Base-by-base conservation (phyloP, 495 filamentous ascomycete species). In the Xanthoparmelia taractica region DNA sequence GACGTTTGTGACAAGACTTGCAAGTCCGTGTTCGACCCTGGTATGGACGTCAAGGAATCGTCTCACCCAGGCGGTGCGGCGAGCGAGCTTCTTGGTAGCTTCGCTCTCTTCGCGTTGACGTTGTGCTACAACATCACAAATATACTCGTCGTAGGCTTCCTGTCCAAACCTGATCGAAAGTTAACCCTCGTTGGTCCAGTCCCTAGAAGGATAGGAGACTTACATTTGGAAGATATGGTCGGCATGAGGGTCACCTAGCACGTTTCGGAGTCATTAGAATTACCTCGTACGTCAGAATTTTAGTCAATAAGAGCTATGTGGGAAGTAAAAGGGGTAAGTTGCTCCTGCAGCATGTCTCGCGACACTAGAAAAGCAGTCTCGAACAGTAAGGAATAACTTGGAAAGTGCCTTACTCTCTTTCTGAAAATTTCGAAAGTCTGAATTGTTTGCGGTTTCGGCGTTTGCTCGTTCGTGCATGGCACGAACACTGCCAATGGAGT, bases 401-500 rank as follows among this genome's bases (percentile, higher is more conserved):
- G n/a, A n/a, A n/a, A n/a, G n/a, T n/a, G n/a, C n/a, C n/a, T n/a
- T n/a, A n/a, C 48, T 52, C 25, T 50, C 47, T 12, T 52, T 31
- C 27, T 52, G 48, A 13, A 31, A 52, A 3, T 31, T 52, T 25
- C 25, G 2, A 25, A 52, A 52, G 13, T 29, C 48, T 29, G 48
- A 31, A 18, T 52, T 52, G 11, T 52, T n/a, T 48, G 58, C 40
- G 18, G 34, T 60, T 17, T 40, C 29, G 11, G 38, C 40, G 29
- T 60, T 47, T 23, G 31, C 55, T 18, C 58, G 48, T 37, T 58
- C 59, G 47, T 56, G 57, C 38, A 60, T 66, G 23, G 58, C 59
- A 23, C 25, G 27, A 1, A 66, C 64, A n/a, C 41, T 60, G 47
- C 64, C 64, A 27, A 66, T 66, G 34, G 59, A 62, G 8, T 66